A percentile compares a stretch with the other conserved stretches of the same genome.
These are phyloP conservation scores for Mallotus repandus DNA, from an alignment of 441 rosid species.

Conservation along the genomic window DNA sequence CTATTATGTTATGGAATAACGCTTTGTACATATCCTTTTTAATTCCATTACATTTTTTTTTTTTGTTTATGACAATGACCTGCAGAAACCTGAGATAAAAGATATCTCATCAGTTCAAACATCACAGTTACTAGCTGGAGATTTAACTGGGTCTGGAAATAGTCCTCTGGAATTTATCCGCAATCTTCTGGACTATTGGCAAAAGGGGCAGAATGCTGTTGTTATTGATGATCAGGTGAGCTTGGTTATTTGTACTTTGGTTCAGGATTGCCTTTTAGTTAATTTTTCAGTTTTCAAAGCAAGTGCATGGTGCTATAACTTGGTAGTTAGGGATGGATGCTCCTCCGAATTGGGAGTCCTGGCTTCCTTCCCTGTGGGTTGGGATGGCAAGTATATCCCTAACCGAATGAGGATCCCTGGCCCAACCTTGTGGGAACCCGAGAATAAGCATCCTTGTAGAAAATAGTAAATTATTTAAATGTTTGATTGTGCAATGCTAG, in stretches of 20 bases:
- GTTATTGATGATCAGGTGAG: constrained; percentile 51
- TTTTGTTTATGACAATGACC: constrained; percentile 19
- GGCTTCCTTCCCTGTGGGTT: neutral
- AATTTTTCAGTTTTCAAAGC: neutral
- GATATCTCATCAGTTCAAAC: constrained; percentile 20
- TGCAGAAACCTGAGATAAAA: constrained; percentile 31
- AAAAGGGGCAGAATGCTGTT: constrained; percentile 40
- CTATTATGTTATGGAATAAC: neutral
- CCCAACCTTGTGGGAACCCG: too few relatives aligned
- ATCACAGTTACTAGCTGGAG: constrained; percentile 30
- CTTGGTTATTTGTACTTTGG: constrained; percentile 12
- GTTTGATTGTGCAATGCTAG: too few relatives aligned
- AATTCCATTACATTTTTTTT: neutral
- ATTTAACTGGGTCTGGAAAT: constrained; percentile 20
- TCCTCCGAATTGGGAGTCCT: neutral
- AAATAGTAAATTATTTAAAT: too few relatives aligned
- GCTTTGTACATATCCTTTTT: neutral
- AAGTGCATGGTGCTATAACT: neutral
- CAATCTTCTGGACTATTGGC: constrained; percentile 36
- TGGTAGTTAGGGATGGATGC: neutral
- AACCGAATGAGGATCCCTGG: too few relatives aligned
- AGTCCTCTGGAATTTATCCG: constrained; percentile 30
- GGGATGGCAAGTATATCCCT: neutral
- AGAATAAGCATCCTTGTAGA: too few relatives aligned
- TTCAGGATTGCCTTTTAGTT: neutral